These are phyloP conservation scores for Xylaria sp. DNA, from an alignment of 2,329 filamentous ascomycete species.

Conservation along the genomic window DNA sequence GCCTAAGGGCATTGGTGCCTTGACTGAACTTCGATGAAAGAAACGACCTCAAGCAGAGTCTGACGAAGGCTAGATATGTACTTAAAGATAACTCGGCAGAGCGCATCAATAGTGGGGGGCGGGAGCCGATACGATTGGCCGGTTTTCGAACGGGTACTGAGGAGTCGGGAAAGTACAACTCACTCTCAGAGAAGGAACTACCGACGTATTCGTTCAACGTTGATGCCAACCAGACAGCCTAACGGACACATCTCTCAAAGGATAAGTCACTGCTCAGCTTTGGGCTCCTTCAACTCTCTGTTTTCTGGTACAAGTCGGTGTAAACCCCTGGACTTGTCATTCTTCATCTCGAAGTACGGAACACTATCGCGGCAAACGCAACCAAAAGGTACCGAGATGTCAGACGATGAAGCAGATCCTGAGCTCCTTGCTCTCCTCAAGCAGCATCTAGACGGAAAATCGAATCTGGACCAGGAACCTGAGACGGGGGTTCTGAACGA, in stretches of 20 bases:
- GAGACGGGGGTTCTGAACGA: constrained; percentile 78
- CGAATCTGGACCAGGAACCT: constrained; percentile 50
- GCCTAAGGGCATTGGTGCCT: neutral
- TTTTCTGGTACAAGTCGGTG: neutral
- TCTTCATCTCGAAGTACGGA: neutral
- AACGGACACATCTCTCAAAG: neutral
- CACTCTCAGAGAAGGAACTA: neutral
- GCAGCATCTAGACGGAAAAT: constrained; percentile 64
- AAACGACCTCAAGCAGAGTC: neutral
- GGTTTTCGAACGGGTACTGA: neutral
- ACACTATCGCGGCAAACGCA: neutral
- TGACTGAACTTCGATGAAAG: neutral
- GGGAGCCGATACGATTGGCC: neutral
- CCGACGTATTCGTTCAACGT: neutral
- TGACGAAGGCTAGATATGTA: neutral
- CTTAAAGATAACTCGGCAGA: neutral
- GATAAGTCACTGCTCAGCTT: neutral
- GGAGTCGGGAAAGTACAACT: no score
- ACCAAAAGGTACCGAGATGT: constrained; percentile 49
- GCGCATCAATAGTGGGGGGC: neutral
- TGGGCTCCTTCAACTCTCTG: neutral
- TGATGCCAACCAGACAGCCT: neutral
- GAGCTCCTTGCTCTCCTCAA: constrained; percentile 83
- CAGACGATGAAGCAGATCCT: constrained; percentile 83
- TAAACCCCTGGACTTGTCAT: neutral